Evolutionary conservation across 345 rosid species (phyloP), one percentile per base, ranked within the genome.

Genomic region (Populus deltoides): DNA sequence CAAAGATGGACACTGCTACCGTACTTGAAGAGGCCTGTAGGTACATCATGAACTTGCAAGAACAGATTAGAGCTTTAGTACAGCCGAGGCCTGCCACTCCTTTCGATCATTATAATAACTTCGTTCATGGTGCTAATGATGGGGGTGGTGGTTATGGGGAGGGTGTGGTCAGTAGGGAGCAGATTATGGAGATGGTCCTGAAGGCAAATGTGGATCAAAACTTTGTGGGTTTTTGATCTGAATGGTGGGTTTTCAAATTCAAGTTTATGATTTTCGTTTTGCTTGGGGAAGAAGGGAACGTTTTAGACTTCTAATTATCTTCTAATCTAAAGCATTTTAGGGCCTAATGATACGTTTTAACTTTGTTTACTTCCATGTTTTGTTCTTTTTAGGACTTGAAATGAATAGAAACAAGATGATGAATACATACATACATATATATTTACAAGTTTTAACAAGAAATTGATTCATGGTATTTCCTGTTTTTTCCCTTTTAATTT

Each of bases 1-100:
- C 59, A 53, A 90, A 84, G 78, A 86, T 89, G 94, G 88, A 85
- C 75, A 81, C 73, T 1, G 86, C 86, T 1, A 83, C 83, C 59
- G 51, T 85, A 81, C 88, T 92, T 0, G 90, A 87, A 55, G 92
- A 93, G 84, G 88, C 92, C 12, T 71, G 76, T 65, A 90, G 83
- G 83, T 92, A 92, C 82, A 80, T 93, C 22, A 80, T 31, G 24
- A 90, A 85, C 79, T 86, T 92, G 29, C 89, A 90, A 39, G 86
- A 92, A 27, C 98, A 90, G 70, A 80, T 91, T 38, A 72, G 71
- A 7, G 81, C 87, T 7, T 53, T 7, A 20, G 88, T 89, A 18
- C 81, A 77, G 29, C 80, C 88, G 70, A 90, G 90, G 91, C 94
- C 91, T 25, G 51, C 82, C 15, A 80, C 76, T 3, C 80, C 91